Percentiles rank a stretch among this genome's conserved stretches.
Evolutionary conservation across 2,329 filamentous ascomycete species (phyloP).

Genomic region (Botrytis byssoidea): DNA sequence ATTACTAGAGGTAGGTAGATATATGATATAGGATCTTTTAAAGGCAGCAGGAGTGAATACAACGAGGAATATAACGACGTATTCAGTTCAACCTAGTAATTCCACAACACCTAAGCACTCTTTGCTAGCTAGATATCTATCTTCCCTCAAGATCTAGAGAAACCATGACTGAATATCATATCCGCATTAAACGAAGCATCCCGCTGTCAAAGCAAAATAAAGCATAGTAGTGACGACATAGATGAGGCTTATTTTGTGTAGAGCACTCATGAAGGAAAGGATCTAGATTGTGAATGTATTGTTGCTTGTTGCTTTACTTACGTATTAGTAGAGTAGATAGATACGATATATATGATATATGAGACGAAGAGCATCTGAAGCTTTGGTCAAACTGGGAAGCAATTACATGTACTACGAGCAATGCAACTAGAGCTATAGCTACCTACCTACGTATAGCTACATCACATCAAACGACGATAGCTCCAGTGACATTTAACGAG

Average conservation of each 20-base stretch:
- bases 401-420: not conserved
- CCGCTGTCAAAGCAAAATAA: conserved; percentile 2
- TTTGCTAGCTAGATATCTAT: not conserved
- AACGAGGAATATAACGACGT: too few relatives aligned
- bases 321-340: not conserved
- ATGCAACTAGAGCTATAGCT: not conserved
- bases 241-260: not conserved
- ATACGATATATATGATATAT: not conserved
- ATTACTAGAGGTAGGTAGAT: not conserved
- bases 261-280: not conserved
- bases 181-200: not conserved
- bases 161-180: not conserved
- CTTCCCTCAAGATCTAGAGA: not conserved
- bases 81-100: not conserved
- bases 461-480: too few relatives aligned
- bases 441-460: too few relatives aligned
- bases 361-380: not conserved
- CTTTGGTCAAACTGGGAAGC: not conserved
- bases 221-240: not conserved
- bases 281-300: not conserved
- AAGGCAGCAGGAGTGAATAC: not conserved
- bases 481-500: not conserved
- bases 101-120: not conserved
- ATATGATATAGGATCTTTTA: not conserved
- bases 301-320: not conserved